Evolutionary conservation across 2,329 filamentous ascomycete genomes (phyloP).

Genomic region (Chaetoscypha palmicola): DNA sequence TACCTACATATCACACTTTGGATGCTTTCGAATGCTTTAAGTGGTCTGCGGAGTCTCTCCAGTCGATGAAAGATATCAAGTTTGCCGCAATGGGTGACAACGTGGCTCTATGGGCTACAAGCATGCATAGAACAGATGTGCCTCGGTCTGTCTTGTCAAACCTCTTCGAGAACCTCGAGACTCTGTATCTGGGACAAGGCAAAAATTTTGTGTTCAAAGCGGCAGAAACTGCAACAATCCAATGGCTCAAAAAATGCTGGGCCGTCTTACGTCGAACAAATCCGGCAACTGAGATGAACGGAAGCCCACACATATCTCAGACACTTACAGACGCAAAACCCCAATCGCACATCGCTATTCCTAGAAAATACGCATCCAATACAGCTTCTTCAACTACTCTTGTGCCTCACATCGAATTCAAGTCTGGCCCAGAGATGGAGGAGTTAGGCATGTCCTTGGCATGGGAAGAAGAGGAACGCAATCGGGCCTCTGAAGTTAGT

Average conservation of each 20-base stretch:
- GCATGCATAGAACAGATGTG: background rate
- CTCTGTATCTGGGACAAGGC: background rate
- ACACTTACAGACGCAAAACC: no score
- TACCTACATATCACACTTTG: background rate
- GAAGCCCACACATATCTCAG: no score
- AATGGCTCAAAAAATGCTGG: no score
- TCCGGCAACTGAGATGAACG: no score
- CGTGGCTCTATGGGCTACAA: background rate
- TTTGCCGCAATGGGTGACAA: background rate
- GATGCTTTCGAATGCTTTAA: background rate
- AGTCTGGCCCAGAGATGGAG: background rate
- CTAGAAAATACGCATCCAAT: no score
- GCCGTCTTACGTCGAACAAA: no score
- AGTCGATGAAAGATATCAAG: background rate
- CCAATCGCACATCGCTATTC: no score
- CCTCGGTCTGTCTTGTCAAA: background rate
- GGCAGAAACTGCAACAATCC: no score
- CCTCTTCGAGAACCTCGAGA: background rate
- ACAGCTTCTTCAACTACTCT: no score
- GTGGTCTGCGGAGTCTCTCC: background rate
- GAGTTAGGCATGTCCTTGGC: constrained; percentile 1
- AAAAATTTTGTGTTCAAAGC: background rate
- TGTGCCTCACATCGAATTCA: background rate
- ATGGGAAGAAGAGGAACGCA: no score
- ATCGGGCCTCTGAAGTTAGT: no score